Evolutionary conservation across 2,329 filamentous ascomycete species (phyloP).

Genomic region (Amylocarpus encephaloides): DNA sequence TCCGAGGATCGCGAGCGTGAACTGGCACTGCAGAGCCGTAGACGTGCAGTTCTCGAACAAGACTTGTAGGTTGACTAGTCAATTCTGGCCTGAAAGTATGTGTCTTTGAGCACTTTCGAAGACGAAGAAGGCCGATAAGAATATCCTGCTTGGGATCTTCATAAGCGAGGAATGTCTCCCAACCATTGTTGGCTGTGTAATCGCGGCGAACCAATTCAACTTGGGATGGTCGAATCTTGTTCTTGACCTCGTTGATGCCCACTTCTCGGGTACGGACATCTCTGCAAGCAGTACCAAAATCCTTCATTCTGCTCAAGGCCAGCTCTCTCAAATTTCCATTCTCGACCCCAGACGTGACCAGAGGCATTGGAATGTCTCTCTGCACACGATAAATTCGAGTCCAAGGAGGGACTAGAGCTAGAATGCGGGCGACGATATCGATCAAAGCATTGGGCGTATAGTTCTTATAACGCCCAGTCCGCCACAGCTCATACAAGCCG

Average conservation of each 20-base stretch:
- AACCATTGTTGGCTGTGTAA: conserved; percentile 91
- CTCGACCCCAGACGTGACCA: conserved; percentile 97
- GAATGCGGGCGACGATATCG: conserved; percentile 90
- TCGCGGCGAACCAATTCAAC: conserved; percentile 92
- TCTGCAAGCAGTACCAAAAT: conserved; percentile 94
- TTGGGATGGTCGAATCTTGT: conserved; percentile 95
- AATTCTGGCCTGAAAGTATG: conserved; percentile 92
- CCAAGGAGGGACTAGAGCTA: conserved; percentile 93
- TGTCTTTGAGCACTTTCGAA: conserved; percentile 84
- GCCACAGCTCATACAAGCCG: conserved; percentile 93
- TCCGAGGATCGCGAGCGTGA: conserved; percentile 87
- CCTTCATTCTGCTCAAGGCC: conserved; percentile 95
- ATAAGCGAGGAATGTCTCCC: conserved; percentile 97
- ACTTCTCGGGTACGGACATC: conserved; percentile 96
- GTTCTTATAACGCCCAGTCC: conserved; percentile 94
- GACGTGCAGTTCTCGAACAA: conserved; percentile 92
- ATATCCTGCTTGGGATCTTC: conserved; percentile 99
- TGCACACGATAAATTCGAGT: conserved; percentile 98
- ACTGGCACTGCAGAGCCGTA: conserved; percentile 97
- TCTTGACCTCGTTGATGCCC: conserved; percentile 97
- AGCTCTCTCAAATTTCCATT: conserved; percentile 94
- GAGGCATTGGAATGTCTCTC: conserved; percentile 98
- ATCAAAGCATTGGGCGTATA: conserved; percentile 97
- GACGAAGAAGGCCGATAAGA: conserved; percentile 78
- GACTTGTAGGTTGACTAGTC: conserved; percentile 75